Base-by-base conservation (phyloP, 106 monocot genomes). In the Dactylorhiza incarnata region DNA sequence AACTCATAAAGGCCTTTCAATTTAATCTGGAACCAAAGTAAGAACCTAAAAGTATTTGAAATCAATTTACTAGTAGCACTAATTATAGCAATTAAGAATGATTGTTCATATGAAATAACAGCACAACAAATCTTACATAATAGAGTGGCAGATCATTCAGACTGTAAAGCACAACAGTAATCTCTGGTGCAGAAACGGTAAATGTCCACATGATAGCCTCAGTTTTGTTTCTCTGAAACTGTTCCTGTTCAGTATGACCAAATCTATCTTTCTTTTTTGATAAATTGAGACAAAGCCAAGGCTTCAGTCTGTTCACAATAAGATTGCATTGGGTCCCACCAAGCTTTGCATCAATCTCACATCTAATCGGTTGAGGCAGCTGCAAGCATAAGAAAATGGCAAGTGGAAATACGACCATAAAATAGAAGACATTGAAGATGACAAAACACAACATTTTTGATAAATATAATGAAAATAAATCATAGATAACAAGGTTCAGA, bases 261-360 rank as follows among this genome's bases (percentile, higher is more conserved):
- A 84, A 72, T 78, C 72, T 82, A 11, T 56, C 77, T 68, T 99
- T 99, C 78, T 90, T 91, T 78, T 82, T 88, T 22, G 82, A 83
- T 44, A 72, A 77, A 9, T 83, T 71, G 75, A 94, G 86, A 15
- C 62, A 69, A 66, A 99, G 67, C 81, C 84, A 86, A 68, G 94
- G 91, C 66, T 67, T 85, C 56, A 94, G 75, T 81, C 89, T 89
- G 78, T 74, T 86, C 63, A 86, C 13, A 76, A 99, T 79, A 53
- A 99, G 44, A 50, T 91, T 92, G 76, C 90, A 99, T 71, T 87
- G 89, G 26, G 83, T 88, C 23, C 99, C 91, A 73, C 91, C 94
- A 81, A 99, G 91, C 83, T 92, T 99, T 49, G 94, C 78, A 81
- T 94, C 91, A 65, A 91, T 81, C 83, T 99, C 99, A 73, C 88